phyloP scores from a whole-genome alignment of 1,139 yeast species.

The Eremothecium sinecaudum region DNA sequence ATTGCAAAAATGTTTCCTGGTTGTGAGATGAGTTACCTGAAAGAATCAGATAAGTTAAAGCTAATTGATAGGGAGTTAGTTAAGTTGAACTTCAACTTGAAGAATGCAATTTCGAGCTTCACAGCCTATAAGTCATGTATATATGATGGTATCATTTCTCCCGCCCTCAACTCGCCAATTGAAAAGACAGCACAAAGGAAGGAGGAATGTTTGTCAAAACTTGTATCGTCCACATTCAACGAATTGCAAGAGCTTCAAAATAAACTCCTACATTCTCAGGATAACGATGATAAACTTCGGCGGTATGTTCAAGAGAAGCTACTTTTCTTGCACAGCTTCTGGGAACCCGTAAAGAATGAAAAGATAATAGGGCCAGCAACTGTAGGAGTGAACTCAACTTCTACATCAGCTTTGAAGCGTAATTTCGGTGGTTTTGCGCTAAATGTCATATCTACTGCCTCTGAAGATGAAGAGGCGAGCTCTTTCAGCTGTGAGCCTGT shows the following conservation, averaged over 20 bases:
- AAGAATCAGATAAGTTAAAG: conserved; percentile 6
- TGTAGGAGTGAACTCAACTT: too few relatives aligned
- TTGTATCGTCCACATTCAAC: conserved; percentile 1
- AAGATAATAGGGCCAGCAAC: too few relatives aligned
- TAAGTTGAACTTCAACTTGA: neutral
- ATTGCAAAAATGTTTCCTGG: conserved; percentile 7
- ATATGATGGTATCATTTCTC: neutral
- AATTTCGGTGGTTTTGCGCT: neutral
- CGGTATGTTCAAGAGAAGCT: neutral
- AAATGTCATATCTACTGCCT: neutral
- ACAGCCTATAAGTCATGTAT: neutral
- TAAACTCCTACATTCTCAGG: conserved; percentile 1
- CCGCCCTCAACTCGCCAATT: neutral
- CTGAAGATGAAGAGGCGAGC: neutral
- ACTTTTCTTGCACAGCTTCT: neutral
- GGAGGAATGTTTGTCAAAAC: too few relatives aligned
- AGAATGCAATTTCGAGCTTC: neutral
- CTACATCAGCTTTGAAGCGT: too few relatives aligned
- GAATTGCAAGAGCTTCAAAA: conserved; percentile 3
- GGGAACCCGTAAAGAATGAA: too few relatives aligned
- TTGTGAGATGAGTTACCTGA: conserved; percentile 1
- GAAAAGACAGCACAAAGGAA: neutral
- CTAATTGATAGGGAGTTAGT: conserved; percentile 3
- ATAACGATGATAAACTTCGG: neutral
- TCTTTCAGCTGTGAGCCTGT: neutral